These are phyloP conservation scores for Eimeria zaria DNA, from an alignment of 169 alveolate species.

Conservation along the genomic window DNA sequence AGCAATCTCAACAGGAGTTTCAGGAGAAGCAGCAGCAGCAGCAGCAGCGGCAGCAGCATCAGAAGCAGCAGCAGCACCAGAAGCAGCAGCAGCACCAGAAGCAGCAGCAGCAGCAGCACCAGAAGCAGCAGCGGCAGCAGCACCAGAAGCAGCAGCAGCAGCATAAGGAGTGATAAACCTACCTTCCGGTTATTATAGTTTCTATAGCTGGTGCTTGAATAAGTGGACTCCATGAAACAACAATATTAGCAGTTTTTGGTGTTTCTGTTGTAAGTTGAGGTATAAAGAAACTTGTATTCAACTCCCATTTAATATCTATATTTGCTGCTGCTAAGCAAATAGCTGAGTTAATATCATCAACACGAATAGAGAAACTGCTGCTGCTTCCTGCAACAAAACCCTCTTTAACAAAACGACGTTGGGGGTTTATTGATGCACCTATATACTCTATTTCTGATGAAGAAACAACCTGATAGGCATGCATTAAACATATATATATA, in stretches of 20 bases:
- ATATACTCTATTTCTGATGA: not conserved
- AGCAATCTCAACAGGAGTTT: not conserved
- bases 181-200: not conserved
- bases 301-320: not conserved
- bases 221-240: slow-evolving; percentile 34
- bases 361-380: not conserved
- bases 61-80: not conserved
- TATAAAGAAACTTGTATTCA: not conserved
- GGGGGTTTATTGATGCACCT: not conserved
- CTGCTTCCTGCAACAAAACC: not conserved
- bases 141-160: not conserved
- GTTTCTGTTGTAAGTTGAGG: not conserved
- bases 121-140: slow-evolving; percentile 1
- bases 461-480: not conserved
- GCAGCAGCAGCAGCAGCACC: not conserved
- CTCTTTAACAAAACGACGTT: not conserved
- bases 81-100: not conserved
- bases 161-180: not conserved
- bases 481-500: not conserved
- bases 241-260: not conserved
- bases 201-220: not conserved
- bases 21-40: not conserved
- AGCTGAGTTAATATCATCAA: not conserved
- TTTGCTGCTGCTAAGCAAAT: slow-evolving; percentile 10
- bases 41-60: not conserved